A percentile compares a stretch with the other conserved stretches of the same genome.
These are phyloP conservation scores for Sambucus nigra DNA, from an alignment of 129 eudicot genomes.

Conservation along the genomic window DNA sequence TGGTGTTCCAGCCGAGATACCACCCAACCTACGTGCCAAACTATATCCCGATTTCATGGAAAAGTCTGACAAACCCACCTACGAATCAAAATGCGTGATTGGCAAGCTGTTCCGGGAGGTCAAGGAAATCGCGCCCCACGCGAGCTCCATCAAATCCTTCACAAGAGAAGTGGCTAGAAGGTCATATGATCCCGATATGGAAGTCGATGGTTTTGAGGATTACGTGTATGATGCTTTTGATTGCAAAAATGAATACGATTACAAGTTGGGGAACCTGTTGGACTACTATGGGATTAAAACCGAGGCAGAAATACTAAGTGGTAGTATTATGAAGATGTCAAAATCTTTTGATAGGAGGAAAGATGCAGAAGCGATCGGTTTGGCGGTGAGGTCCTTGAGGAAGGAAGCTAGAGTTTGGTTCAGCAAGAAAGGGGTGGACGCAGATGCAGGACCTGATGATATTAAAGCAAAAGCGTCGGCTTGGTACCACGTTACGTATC, in stretches of 20 bases:
- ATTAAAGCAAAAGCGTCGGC: constrained; percentile 69
- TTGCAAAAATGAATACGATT: constrained; percentile 53
- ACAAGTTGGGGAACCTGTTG: constrained; percentile 68
- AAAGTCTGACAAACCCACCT: constrained; percentile 68
- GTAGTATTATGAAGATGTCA: constrained; percentile 68
- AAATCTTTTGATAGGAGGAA: constrained; percentile 59
- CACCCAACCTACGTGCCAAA: constrained; percentile 46
- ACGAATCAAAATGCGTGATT: constrained; percentile 44
- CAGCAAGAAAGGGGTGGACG: constrained; percentile 24
- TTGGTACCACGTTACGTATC: constrained; percentile 82
- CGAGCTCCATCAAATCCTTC: constrained; percentile 29
- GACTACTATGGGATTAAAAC: constrained; percentile 71
- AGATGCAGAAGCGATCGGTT: constrained; percentile 64
- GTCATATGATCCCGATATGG: constrained; percentile 66
- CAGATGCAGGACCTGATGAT: constrained; percentile 20
- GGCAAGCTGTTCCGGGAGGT: constrained; percentile 80
- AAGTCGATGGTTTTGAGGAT: constrained; percentile 45
- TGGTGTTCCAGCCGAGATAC: constrained; percentile 79
- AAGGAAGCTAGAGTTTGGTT: constrained; percentile 77
- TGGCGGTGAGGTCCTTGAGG: constrained; percentile 64
- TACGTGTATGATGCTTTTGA: constrained; percentile 54
- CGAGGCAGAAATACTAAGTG: constrained; percentile 77
- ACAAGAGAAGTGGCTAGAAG: constrained; percentile 46
- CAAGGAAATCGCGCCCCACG: constrained; percentile 41
- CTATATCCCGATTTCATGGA: constrained; percentile 88